Conservation (phyloP, 2,329 filamentous ascomycete genomes). For the Lasiodiplodia citricola region DNA sequence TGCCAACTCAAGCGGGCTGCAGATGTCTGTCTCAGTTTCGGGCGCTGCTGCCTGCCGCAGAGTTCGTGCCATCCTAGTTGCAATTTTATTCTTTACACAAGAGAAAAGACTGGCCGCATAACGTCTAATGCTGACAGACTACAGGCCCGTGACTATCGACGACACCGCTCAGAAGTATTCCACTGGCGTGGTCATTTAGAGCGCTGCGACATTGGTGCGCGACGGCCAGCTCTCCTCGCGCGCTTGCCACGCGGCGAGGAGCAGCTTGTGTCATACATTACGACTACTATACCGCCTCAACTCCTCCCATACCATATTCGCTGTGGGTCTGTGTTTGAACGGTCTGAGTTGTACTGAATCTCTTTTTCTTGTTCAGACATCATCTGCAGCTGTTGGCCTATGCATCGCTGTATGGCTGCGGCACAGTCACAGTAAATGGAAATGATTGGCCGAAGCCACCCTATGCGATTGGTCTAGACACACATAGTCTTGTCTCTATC, state of each 20-base stretch:
- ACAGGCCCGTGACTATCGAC: background rate
- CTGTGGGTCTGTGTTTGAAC: too few species aligned
- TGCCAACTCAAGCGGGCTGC: constrained; percentile 9
- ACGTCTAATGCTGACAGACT: too few species aligned
- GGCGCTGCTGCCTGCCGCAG: constrained; percentile 5
- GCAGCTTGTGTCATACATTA: background rate
- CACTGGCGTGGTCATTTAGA: background rate
- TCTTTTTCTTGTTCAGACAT: too few species aligned
- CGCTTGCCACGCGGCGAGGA: background rate
- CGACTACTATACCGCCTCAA: too few species aligned
- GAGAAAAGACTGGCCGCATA: background rate
- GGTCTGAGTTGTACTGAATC: too few species aligned
- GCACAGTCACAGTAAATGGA: too few species aligned
- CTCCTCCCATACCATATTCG: too few species aligned
- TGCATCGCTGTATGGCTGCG: too few species aligned
- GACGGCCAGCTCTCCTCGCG: background rate
- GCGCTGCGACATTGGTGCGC: background rate
- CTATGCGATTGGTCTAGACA: too few species aligned
- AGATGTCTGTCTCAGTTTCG: background rate
- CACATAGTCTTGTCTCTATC: too few species aligned
- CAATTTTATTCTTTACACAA: background rate
- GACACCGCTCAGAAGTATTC: background rate
- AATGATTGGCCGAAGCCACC: too few species aligned
- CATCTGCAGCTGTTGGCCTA: too few species aligned
- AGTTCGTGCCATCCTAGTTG: background rate